Conservation (phyloP, 73 alveolate species). For the Paramecium octaurelia region DNA sequence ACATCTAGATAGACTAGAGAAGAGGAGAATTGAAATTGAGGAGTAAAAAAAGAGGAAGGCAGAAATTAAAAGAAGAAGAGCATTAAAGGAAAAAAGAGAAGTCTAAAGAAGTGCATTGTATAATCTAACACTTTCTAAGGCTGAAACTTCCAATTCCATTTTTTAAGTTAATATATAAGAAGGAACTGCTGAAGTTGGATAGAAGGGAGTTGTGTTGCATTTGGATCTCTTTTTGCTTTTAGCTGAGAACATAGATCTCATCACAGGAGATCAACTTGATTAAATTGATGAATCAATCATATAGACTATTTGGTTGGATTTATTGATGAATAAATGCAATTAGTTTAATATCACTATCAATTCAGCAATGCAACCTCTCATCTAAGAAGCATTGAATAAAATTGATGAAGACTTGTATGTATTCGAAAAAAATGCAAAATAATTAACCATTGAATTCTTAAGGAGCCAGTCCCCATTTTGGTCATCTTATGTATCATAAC, state of each 20-base stretch:
- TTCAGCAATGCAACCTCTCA: background rate
- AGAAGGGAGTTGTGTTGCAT: background rate
- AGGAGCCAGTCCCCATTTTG: background rate
- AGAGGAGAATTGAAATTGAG: conserved; percentile 66
- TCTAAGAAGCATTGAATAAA: background rate
- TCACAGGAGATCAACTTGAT: background rate
- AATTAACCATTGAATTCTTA: background rate
- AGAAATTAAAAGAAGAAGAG: conserved; percentile 68
- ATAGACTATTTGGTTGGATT: conserved; percentile 12
- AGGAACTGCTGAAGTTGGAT: conserved; percentile 8
- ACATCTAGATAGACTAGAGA: conserved; percentile 63
- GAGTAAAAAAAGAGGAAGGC: conserved; percentile 67
- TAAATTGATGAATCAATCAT: conserved; percentile 15
- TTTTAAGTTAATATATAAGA: background rate
- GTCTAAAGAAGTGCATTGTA: conserved; percentile 24
- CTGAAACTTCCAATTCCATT: background rate
- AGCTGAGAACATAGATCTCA: background rate
- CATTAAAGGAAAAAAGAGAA: conserved; percentile 72
- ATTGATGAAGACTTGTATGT: conserved; percentile 15
- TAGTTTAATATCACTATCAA: background rate
- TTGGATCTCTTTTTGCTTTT: background rate
- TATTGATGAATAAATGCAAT: background rate
- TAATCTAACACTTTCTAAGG: conserved; percentile 17
- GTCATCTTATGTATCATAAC: background rate
- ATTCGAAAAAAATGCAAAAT: background rate